phyloP scores from a whole-genome alignment of 345 rosid species.

The Lepidium sativum region DNA sequence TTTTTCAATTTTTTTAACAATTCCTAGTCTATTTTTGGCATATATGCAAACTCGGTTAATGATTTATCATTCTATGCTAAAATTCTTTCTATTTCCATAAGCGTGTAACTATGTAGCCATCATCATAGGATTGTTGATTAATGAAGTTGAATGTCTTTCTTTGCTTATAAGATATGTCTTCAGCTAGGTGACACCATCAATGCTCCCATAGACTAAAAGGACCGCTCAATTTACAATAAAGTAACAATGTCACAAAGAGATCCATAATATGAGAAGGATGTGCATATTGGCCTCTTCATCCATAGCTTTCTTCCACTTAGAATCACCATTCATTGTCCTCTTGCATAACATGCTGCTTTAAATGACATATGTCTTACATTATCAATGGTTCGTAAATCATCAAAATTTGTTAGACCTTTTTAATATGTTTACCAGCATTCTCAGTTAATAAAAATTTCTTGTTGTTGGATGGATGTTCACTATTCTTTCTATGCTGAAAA shows the following conservation, averaged over 20 bases:
- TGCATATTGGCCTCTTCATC: neutral
- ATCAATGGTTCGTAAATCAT: neutral
- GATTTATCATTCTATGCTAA: neutral
- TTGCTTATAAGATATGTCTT: neutral
- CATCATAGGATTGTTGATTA: neutral
- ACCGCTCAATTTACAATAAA: neutral
- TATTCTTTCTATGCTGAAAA: neutral
- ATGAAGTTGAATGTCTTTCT: neutral
- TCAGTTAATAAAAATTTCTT: neutral
- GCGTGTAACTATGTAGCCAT: neutral
- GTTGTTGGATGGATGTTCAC: neutral
- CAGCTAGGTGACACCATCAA: neutral
- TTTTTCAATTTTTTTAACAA: neutral
- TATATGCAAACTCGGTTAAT: neutral
- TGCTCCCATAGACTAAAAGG: neutral
- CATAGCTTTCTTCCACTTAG: neutral
- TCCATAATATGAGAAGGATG: neutral
- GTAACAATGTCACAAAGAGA: neutral
- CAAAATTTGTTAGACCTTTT: neutral
- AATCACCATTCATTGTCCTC: neutral
- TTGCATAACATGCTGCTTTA: neutral
- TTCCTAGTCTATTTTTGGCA: neutral
- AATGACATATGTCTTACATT: neutral
- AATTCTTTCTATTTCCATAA: neutral
- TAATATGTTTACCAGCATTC: neutral